Evolutionary conservation across 768 basidiomycete genomes (phyloP).

Genomic region (Lactarius quietus): DNA sequence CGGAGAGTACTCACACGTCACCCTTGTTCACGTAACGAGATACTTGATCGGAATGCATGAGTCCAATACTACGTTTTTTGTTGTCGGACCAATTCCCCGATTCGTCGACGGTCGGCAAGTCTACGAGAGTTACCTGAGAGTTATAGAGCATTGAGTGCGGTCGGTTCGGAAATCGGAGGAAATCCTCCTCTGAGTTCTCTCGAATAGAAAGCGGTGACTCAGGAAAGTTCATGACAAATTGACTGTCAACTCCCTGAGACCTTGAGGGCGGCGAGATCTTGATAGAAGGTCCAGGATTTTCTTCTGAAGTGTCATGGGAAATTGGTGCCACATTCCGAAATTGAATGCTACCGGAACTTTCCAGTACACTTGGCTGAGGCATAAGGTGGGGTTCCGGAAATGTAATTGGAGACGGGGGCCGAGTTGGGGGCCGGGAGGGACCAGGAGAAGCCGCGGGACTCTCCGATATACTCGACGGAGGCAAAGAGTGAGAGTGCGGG

Average conservation of each 20-base stretch:
- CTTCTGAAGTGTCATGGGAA: background rate
- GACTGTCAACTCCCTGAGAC: background rate
- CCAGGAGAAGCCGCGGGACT: background rate
- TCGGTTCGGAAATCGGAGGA: background rate
- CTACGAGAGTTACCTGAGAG: background rate
- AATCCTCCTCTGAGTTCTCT: too few species aligned
- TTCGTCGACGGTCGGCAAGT: background rate
- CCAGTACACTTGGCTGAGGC: background rate
- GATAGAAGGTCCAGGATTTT: background rate
- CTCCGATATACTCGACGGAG: background rate
- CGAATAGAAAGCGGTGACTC: background rate
- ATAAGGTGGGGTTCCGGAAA: background rate
- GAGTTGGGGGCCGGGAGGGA: background rate
- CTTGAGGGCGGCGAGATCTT: background rate
- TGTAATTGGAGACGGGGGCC: background rate
- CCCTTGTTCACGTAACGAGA: conserved; percentile 16
- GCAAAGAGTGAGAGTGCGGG: background rate
- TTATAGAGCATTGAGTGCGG: background rate
- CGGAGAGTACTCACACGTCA: conserved; percentile 7
- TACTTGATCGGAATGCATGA: conserved; percentile 14
- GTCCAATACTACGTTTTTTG: background rate
- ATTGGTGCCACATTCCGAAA: too few species aligned
- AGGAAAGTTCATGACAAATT: background rate
- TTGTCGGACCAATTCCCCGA: background rate
- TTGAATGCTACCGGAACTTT: background rate